These are phyloP conservation scores for Verbascum thapsus DNA, from an alignment of 257 asterid species.

Conservation along the genomic window DNA sequence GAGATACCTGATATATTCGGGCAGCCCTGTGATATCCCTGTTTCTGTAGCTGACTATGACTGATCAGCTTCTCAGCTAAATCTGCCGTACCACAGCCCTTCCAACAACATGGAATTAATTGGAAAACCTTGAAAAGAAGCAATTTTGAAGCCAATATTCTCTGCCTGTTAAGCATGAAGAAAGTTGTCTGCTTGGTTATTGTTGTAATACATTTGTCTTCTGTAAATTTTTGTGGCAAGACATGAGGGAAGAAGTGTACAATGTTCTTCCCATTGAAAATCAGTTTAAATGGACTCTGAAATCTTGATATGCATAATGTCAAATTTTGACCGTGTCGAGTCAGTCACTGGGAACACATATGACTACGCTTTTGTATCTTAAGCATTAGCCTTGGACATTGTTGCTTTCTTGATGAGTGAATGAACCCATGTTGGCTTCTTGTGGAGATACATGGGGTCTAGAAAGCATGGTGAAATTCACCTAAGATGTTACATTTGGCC, in stretches of 20 bases:
- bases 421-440: no score
- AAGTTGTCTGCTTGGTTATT: neutral
- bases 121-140: constrained; percentile 3
- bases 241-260: constrained; percentile 12
- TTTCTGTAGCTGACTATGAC: constrained; percentile 38
- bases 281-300: neutral
- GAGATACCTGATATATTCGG: constrained; percentile 78
- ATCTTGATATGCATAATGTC: neutral
- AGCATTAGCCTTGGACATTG: no score
- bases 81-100: constrained; percentile 11
- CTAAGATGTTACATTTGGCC: no score
- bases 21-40: constrained; percentile 52
- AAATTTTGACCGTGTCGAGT: neutral
- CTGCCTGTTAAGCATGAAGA: neutral
- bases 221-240: constrained; percentile 23
- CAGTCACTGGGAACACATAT: no score
- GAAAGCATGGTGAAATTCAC: no score
- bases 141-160: constrained; percentile 22
- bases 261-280: constrained; percentile 7
- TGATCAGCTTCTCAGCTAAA: constrained; percentile 14
- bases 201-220: constrained; percentile 12
- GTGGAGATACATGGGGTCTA: no score
- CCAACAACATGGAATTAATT: constrained; percentile 3
- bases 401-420: no score
- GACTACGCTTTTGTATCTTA: no score